phyloP scores from a whole-genome alignment of 495 filamentous ascomycete species.

The Cudoniella acicularis region DNA sequence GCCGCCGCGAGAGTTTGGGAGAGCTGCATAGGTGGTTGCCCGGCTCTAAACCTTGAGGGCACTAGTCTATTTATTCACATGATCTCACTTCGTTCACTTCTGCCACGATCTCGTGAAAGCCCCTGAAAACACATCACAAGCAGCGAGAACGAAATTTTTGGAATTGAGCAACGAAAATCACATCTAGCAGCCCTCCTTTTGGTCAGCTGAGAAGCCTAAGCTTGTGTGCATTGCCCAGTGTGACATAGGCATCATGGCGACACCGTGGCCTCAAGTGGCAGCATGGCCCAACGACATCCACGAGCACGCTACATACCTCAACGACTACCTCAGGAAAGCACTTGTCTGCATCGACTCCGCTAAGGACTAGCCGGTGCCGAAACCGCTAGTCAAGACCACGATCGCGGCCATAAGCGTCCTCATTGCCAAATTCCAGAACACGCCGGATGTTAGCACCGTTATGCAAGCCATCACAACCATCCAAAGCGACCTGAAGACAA shows the following conservation, averaged over 20 bases:
- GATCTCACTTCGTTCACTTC: too few species aligned
- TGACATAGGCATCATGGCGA: slow-evolving; percentile 12
- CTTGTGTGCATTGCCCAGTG: not conserved
- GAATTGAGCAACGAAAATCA: slow-evolving; percentile 9
- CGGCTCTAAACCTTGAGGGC: too few species aligned
- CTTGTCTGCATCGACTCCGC: slow-evolving; percentile 5
- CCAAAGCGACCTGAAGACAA: slow-evolving; percentile 3
- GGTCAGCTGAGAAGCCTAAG: not conserved
- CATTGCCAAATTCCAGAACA: slow-evolving; percentile 2
- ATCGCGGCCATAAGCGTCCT: slow-evolving; percentile 8
- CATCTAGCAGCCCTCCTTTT: not conserved
- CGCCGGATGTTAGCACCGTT: not conserved
- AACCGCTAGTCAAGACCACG: slow-evolving; percentile 5
- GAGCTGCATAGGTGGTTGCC: too few species aligned
- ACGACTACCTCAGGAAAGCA: slow-evolving; percentile 4
- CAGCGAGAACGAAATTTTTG: slow-evolving; percentile 14
- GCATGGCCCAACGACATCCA: not conserved
- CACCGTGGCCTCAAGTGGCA: not conserved
- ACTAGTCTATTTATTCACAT: too few species aligned
- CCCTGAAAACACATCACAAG: slow-evolving; percentile 1
- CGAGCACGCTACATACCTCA: slow-evolving; percentile 8
- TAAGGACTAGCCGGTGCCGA: not conserved
- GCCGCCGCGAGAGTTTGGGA: too few species aligned
- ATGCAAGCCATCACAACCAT: slow-evolving; percentile 8
- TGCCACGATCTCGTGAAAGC: too few species aligned